A percentile compares a stretch with the other conserved stretches of the same genome.
Conservation (phyloP, 2,329 filamentous ascomycete species). For the Pseudonectria foliicola region DNA sequence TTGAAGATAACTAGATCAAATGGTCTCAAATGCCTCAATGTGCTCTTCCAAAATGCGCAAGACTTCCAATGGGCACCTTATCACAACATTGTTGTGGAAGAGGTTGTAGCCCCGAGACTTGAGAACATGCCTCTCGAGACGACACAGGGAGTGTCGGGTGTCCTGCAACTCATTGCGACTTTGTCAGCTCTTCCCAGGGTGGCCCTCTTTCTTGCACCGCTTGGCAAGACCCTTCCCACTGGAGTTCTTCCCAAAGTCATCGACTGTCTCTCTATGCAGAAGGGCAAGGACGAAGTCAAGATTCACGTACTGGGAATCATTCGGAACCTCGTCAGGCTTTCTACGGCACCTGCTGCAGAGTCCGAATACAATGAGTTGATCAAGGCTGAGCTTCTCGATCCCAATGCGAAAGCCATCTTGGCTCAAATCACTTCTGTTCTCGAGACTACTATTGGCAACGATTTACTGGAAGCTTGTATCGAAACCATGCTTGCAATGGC, state of each 20-base stretch:
- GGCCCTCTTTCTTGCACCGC: constrained; percentile 55
- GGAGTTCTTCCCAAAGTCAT: constrained; percentile 65
- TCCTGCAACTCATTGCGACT: constrained; percentile 71
- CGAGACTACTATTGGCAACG: constrained; percentile 56
- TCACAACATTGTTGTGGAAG: constrained; percentile 60
- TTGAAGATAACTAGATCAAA: constrained; percentile 60
- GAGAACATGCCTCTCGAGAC: constrained; percentile 77
- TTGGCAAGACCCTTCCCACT: constrained; percentile 37
- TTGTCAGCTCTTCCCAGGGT: constrained; percentile 67
- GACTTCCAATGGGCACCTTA: constrained; percentile 67
- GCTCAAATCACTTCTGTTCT: constrained; percentile 63
- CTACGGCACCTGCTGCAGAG: constrained; percentile 46
- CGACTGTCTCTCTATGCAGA: constrained; percentile 63
- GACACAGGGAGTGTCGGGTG: constrained; percentile 78
- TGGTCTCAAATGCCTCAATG: constrained; percentile 75
- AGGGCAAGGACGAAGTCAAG: constrained; percentile 81
- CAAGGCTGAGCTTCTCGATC: constrained; percentile 47
- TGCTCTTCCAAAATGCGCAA: constrained; percentile 68
- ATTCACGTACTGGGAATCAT: constrained; percentile 73
- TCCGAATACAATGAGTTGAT: constrained; percentile 52
- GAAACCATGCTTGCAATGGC: constrained; percentile 71
- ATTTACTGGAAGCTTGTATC: constrained; percentile 72
- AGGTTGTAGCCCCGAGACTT: constrained; percentile 71
- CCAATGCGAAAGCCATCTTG: constrained; percentile 53
- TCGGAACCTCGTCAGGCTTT: constrained; percentile 57